These are phyloP conservation scores for Dillenia suffruticosa DNA, from an alignment of 164 flowering plant genomes.

Conservation along the genomic window DNA sequence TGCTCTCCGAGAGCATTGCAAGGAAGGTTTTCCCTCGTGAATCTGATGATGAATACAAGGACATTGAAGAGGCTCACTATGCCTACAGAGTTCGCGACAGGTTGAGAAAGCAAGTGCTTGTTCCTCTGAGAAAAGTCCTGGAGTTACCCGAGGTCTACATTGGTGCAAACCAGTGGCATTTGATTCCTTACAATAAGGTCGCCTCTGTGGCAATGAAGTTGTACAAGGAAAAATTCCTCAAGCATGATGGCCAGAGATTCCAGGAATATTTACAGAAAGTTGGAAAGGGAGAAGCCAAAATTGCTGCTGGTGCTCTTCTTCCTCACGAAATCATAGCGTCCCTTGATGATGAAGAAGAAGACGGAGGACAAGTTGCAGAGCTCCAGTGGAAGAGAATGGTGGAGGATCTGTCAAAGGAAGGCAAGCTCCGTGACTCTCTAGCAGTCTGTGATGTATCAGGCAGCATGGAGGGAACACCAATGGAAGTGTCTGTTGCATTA, in stretches of 20 bases:
- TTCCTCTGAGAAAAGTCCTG: constrained; percentile 29
- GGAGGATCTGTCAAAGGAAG: constrained; percentile 25
- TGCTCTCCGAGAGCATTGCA: constrained; percentile 45
- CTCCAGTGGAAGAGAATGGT: constrained; percentile 52
- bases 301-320: constrained; percentile 54
- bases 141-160: constrained; percentile 47
- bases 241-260: constrained; percentile 42
- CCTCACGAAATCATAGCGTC: constrained; percentile 43
- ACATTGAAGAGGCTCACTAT: constrained; percentile 38
- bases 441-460: constrained; percentile 33
- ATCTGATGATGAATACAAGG: constrained; percentile 23
- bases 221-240: constrained; percentile 33
- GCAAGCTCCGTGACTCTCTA: constrained; percentile 25
- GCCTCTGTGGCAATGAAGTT: constrained; percentile 52
- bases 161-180: constrained; percentile 36
- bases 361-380: constrained; percentile 32
- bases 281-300: constrained; percentile 32
- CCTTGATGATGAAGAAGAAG: constrained; percentile 7
- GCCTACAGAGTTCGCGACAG: constrained; percentile 40
- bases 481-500: constrained; percentile 27
- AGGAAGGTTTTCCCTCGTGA: constrained; percentile 35
- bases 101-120: constrained; percentile 35
- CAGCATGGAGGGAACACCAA: constrained; percentile 25
- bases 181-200: constrained; percentile 42
- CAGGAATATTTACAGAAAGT: constrained; percentile 26